Evolutionary conservation across 768 basidiomycete species (phyloP).

Genomic region (Panaeolus cyanescens): DNA sequence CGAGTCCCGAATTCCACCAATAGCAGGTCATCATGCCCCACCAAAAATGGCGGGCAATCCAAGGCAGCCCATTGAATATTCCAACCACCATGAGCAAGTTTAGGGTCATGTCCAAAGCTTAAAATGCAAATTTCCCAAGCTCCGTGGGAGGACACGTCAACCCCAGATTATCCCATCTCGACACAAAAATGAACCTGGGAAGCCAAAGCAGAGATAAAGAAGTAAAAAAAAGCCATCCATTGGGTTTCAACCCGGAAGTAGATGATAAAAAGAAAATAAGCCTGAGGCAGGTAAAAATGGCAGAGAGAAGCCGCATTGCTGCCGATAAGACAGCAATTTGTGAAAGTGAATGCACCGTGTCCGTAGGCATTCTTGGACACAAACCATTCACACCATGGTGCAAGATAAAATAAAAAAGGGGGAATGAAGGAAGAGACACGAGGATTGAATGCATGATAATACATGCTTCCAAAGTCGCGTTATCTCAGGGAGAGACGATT

Average conservation of each 20-base stretch:
- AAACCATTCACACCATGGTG: neutral
- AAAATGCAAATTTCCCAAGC: constrained; percentile 1
- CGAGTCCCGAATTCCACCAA: too few species aligned
- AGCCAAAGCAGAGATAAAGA: neutral
- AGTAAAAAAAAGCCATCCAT: neutral
- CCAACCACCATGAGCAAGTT: neutral
- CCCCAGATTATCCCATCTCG: constrained; percentile 2
- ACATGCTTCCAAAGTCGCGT: neutral
- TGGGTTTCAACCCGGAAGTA: neutral
- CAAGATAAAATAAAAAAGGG: neutral
- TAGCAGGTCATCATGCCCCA: too few species aligned
- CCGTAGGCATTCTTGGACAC: neutral
- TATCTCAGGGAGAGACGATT: neutral
- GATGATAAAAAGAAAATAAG: constrained; percentile 7
- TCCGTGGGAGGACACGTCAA: constrained; percentile 2
- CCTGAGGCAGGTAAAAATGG: neutral
- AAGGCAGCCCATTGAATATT: neutral
- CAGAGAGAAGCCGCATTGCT: neutral
- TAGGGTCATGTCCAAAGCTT: constrained; percentile 1
- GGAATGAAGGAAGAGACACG: neutral
- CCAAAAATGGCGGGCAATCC: too few species aligned
- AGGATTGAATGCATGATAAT: neutral
- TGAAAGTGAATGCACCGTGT: neutral
- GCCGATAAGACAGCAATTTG: neutral
- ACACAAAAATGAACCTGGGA: constrained; percentile 1